Evolutionary conservation across 768 basidiomycete species (phyloP), one percentile per base, ranked within the genome.

Genomic region (Calocybe cyanea): DNA sequence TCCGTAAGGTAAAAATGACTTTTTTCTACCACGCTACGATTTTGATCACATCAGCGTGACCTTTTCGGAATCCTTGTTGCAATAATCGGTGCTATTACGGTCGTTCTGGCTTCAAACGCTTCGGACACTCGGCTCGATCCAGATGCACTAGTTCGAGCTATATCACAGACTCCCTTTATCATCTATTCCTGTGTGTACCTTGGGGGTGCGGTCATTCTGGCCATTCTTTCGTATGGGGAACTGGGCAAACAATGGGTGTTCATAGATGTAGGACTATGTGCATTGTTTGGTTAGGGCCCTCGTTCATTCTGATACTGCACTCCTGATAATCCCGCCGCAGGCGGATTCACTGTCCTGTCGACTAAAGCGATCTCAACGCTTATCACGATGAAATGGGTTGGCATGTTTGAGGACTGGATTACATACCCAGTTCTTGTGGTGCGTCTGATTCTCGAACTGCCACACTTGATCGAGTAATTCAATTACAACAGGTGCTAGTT

Each of bases 361-460:
- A 97, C 95, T 7, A 98, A 99, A 60, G 95, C 89, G 0, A 63
- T 95, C 34, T 93, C 92, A 11, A 90, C 86, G 0, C 70, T 99
- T 17, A 67, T 98, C 38, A 90, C 90, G 21, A 70, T 81, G 53
- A 72, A 87, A 60, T 87, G 89, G 75, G 66, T 87, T 19, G 72
- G 80, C 11, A 82, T 92, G 51, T 87, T 94, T 66, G 70, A 74
- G 8, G 73, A 83, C 46, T 85, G 84, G 84, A 83, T 93, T 48
- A 88, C 88, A 7, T 94, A 92, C 60, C 87, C 89, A 14, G 69
- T 89, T 38, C 63, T 95, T 37, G 66, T 70, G 13, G 90, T 92
- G 43, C 54, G 45, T 56, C n/a, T 6, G 5, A 28, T 28, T 38
- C 40, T 13, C 18, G 4, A 17, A 15, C 20, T 30, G 39, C 21